Conservation (phyloP, 2,329 filamentous ascomycete genomes). For the Cercospora zeae-maydis region DNA sequence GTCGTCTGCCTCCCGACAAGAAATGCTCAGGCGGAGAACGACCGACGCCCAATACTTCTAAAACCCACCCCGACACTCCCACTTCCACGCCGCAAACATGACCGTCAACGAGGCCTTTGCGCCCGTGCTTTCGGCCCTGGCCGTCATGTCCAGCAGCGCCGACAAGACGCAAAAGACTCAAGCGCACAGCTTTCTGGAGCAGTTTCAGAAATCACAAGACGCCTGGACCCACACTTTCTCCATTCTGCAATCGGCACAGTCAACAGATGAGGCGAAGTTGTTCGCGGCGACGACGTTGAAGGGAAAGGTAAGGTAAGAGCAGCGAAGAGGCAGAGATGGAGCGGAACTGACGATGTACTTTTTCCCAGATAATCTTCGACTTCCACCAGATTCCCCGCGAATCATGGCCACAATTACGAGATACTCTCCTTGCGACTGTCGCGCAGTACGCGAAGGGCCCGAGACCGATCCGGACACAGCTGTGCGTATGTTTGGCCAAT, state of each 20-base stretch:
- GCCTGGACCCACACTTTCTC: slow-evolving; percentile 87
- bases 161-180: slow-evolving; percentile 80
- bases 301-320: slow-evolving; percentile 70
- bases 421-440: slow-evolving; percentile 77
- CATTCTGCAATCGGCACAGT: slow-evolving; percentile 72
- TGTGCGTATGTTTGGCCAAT: slow-evolving; percentile 91
- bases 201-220: slow-evolving; percentile 94
- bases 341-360: slow-evolving; percentile 11
- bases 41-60: background rate
- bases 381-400: slow-evolving; percentile 78
- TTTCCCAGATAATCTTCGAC: slow-evolving; percentile 84
- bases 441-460: slow-evolving; percentile 78
- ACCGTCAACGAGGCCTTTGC: slow-evolving; percentile 59
- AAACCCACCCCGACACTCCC: background rate
- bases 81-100: slow-evolving; percentile 27
- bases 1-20: background rate
- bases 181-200: slow-evolving; percentile 85
- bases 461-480: slow-evolving; percentile 73
- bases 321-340: background rate
- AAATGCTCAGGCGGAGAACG: background rate
- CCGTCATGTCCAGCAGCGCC: slow-evolving; percentile 77
- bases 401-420: slow-evolving; percentile 72
- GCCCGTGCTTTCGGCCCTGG: slow-evolving; percentile 81
- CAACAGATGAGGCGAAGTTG: slow-evolving; percentile 79
- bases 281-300: slow-evolving; percentile 97